Percentiles rank a stretch among this genome's conserved stretches.
Conservation (phyloP, 371 early-diverging fungal genomes). For the Syncephalastrum racemosum region DNA sequence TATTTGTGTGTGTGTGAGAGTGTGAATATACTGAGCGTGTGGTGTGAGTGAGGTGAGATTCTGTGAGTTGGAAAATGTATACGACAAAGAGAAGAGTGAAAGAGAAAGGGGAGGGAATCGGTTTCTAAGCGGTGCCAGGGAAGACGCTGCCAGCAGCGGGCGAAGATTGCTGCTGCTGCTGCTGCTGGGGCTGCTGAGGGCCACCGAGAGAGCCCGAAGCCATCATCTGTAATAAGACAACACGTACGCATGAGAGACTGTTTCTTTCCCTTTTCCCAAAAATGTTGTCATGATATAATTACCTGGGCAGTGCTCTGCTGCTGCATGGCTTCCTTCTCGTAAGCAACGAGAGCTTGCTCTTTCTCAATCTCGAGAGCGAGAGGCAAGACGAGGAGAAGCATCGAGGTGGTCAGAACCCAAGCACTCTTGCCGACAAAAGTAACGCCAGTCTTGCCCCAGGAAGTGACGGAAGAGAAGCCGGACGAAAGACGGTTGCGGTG, state of each 20-base stretch:
- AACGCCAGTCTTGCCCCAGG: constrained; percentile 58
- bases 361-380: constrained; percentile 75
- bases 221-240: constrained; percentile 28
- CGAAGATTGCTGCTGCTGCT: constrained; percentile 12
- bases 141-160: no score
- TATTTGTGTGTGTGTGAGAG: no score
- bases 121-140: no score
- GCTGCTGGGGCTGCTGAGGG: constrained; percentile 14
- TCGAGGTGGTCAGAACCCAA: constrained; percentile 82
- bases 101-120: no score
- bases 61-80: no score
- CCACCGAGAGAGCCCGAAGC: constrained; percentile 23
- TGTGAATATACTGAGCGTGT: no score
- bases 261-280: background rate
- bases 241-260: background rate
- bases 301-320: constrained; percentile 64
- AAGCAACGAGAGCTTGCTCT: constrained; percentile 75
- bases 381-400: constrained; percentile 74
- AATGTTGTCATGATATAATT: constrained; percentile 8
- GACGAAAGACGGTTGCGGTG: constrained; percentile 62
- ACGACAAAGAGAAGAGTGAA: no score
- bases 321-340: constrained; percentile 69
- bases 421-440: constrained; percentile 72
- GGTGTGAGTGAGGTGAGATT: no score
- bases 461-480: constrained; percentile 48